Conservation (phyloP, 2,329 filamentous ascomycete species). For the Dothistroma septosporum region DNA sequence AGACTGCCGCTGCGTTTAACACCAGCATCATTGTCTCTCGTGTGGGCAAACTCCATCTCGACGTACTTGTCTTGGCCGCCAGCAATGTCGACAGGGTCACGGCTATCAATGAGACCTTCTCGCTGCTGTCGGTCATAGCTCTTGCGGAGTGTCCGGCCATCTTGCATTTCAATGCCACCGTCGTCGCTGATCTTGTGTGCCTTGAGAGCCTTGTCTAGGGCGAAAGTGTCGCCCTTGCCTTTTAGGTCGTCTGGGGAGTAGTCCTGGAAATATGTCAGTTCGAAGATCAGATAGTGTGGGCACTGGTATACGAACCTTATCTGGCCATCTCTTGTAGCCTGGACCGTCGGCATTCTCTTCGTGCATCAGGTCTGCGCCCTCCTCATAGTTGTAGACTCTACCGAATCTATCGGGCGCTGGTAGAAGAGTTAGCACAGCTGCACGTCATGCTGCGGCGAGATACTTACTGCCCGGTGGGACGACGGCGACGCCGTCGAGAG, state of each 20-base stretch:
- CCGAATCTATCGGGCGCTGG: constrained; percentile 60
- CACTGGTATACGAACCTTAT: constrained; percentile 55
- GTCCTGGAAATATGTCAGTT: constrained; percentile 34
- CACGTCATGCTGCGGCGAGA: neutral
- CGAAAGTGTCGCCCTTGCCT: constrained; percentile 74
- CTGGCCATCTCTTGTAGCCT: constrained; percentile 73
- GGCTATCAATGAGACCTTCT: constrained; percentile 25
- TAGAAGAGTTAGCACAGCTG: neutral
- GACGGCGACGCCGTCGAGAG: constrained; percentile 72
- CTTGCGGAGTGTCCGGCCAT: constrained; percentile 38
- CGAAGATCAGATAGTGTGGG: neutral
- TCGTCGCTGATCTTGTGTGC: constrained; percentile 47
- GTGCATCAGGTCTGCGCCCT: constrained; percentile 81
- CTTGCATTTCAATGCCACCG: constrained; percentile 43
- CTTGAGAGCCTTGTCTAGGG: constrained; percentile 64
- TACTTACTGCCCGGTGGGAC: constrained; percentile 62
- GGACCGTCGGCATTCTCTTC: constrained; percentile 64
- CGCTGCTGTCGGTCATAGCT: constrained; percentile 34
- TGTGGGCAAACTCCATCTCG: constrained; percentile 31
- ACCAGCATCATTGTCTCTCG: constrained; percentile 23
- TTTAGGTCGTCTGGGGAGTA: constrained; percentile 76
- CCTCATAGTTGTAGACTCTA: constrained; percentile 69
- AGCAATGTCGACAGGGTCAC: constrained; percentile 33
- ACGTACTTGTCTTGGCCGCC: constrained; percentile 33
- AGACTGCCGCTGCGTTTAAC: constrained; percentile 35